Evolutionary conservation across 2,329 filamentous ascomycete species (phyloP).

Genomic region (Aspergillus costaricaensis): DNA sequence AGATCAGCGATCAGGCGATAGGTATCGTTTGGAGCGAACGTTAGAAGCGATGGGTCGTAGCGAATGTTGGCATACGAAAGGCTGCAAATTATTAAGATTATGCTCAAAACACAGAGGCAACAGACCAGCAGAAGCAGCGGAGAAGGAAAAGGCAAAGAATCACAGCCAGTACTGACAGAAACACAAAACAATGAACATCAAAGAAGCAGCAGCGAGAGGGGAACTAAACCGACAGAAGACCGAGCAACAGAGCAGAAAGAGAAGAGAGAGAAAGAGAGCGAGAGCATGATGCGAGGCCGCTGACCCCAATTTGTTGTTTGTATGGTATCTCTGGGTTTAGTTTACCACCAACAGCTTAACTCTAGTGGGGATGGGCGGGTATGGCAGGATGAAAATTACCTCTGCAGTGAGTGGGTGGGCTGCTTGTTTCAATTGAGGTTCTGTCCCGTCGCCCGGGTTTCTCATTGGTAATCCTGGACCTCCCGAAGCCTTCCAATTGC

Average conservation of each 20-base stretch:
- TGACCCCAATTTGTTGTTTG: conserved; percentile 7
- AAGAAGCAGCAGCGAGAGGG: conserved; percentile 10
- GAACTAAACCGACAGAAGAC: conserved; percentile 12
- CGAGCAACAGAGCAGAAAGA: conserved; percentile 11
- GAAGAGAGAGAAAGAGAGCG: conserved; percentile 13
- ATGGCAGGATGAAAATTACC: conserved; percentile 19
- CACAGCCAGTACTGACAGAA: background rate
- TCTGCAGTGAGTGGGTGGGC: background rate
- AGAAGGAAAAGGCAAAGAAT: background rate
- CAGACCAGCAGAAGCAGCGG: conserved; percentile 8
- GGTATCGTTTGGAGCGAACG: conserved; percentile 18
- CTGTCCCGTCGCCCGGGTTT: background rate
- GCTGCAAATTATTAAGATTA: conserved; percentile 13
- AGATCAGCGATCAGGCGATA: background rate
- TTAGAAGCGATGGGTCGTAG: conserved; percentile 14
- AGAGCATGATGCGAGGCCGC: conserved; percentile 6
- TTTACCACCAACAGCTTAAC: conserved; percentile 7
- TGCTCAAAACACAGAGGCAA: conserved; percentile 11
- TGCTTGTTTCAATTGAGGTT: conserved; percentile 8
- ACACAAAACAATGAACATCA: background rate
- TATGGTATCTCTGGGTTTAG: background rate
- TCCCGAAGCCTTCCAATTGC: conserved; percentile 2
- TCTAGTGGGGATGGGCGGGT: conserved; percentile 9
- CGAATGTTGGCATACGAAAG: conserved; percentile 14
- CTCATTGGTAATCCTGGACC: conserved; percentile 6